phyloP scores from a whole-genome alignment of 202 grass and related monocot species.

The Musa balbisiana region DNA sequence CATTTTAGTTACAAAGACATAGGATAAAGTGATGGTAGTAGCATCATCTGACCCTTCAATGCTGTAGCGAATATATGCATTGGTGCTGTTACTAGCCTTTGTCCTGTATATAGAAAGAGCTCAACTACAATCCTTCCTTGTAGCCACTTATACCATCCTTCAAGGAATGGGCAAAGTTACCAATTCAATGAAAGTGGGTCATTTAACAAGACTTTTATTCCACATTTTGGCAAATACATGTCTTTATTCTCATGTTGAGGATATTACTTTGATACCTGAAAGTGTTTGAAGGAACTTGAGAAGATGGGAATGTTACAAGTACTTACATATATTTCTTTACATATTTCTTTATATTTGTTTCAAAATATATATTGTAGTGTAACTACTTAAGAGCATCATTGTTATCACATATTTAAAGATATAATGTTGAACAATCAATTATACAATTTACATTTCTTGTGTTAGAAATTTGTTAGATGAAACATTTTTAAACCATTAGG shows the following conservation, averaged over 20 bases:
- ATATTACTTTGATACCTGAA: slow-evolving; percentile 48
- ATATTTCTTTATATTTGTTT: slow-evolving; percentile 12
- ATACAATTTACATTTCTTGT: no score
- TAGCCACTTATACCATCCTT: slow-evolving; percentile 49
- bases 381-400: not conserved
- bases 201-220: slow-evolving; percentile 1
- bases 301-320: slow-evolving; percentile 61
- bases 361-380: slow-evolving; percentile 14
- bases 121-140: slow-evolving; percentile 56
- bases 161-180: slow-evolving; percentile 41
- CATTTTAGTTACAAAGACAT: slow-evolving; percentile 29
- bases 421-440: no score
- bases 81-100: slow-evolving; percentile 55
- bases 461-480: no score
- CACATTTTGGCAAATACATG: no score
- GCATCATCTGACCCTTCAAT: slow-evolving; percentile 63
- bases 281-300: slow-evolving; percentile 74
- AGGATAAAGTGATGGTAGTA: slow-evolving; percentile 51
- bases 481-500: no score
- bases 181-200: slow-evolving; percentile 45
- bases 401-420: no score
- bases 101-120: slow-evolving; percentile 54
- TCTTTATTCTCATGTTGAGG: no score
- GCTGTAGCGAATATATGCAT: slow-evolving; percentile 55
- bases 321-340: slow-evolving; percentile 19